A percentile compares a stretch with the other conserved stretches of the same genome.
Conservation (phyloP, 495 filamentous ascomycete species). For the Penicillium steckii region DNA sequence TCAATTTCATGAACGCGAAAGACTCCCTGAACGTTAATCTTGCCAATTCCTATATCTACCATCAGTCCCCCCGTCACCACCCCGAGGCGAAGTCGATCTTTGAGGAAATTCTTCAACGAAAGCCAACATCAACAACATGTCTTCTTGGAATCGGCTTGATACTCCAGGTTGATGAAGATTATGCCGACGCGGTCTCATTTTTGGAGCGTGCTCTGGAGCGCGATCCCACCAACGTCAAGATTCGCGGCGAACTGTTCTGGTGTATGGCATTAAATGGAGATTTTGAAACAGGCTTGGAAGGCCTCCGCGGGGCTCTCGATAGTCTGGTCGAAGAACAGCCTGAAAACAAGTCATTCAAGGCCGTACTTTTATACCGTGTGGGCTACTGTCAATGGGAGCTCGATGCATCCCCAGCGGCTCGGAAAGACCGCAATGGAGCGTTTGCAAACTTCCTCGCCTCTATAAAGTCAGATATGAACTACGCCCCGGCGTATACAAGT, state of each 20-base stretch:
- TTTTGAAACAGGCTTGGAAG: constrained; percentile 57
- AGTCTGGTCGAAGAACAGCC: constrained; percentile 52
- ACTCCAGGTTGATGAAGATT: constrained; percentile 88
- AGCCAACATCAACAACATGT: constrained; percentile 70
- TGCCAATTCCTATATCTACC: constrained; percentile 78
- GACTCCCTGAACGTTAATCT: constrained; percentile 75
- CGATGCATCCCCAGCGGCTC: constrained; percentile 63
- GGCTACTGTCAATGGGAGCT: constrained; percentile 87
- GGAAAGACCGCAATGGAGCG: constrained; percentile 74
- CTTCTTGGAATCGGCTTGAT: constrained; percentile 89
- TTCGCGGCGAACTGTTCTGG: constrained; percentile 85
- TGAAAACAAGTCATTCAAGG: constrained; percentile 67
- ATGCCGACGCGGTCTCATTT: constrained; percentile 73
- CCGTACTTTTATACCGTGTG: constrained; percentile 83
- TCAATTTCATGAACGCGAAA: constrained; percentile 61
- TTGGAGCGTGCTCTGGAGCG: constrained; percentile 68
- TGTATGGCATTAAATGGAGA: constrained; percentile 82
- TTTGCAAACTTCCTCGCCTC: constrained; percentile 82
- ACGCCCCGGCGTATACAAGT: constrained; percentile 87
- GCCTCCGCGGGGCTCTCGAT: constrained; percentile 68
- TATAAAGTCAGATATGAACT: constrained; percentile 83
- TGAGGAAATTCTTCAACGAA: constrained; percentile 69
- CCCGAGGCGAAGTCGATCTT: constrained; percentile 82
- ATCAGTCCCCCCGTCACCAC: constrained; percentile 87
- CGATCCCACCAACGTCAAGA: constrained; percentile 68